Conservation (phyloP, 306 rosid species). For the Quercus robur region DNA sequence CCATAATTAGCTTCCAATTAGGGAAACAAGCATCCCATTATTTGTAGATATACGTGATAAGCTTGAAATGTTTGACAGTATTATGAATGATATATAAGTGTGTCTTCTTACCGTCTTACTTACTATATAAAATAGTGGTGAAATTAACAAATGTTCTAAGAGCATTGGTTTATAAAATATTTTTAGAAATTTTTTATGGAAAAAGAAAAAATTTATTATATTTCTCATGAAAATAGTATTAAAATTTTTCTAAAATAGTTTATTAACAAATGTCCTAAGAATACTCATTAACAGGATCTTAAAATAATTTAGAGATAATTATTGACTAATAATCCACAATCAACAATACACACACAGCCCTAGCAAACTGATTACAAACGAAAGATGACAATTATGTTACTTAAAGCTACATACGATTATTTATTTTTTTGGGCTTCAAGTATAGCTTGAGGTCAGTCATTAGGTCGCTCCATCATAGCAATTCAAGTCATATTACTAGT, state of each 20-base stretch:
- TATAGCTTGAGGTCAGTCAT: too few relatives aligned
- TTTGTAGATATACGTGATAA: slow-evolving; percentile 13
- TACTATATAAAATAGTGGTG: too few relatives aligned
- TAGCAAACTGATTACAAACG: slow-evolving; percentile 10
- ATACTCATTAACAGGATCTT: too few relatives aligned
- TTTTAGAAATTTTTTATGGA: too few relatives aligned
- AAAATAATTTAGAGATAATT: slow-evolving; percentile 24
- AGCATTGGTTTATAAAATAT: too few relatives aligned
- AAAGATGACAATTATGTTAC: slow-evolving; percentile 15
- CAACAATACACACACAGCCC: neutral
- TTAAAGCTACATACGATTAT: slow-evolving; percentile 1
- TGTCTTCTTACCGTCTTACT: neutral
- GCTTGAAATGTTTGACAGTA: slow-evolving; percentile 34
- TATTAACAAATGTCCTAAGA: too few relatives aligned
- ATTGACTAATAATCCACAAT: slow-evolving; percentile 40
- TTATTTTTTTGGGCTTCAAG: too few relatives aligned
- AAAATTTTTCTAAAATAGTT: too few relatives aligned
- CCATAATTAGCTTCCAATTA: slow-evolving; percentile 31
- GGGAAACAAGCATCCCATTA: slow-evolving; percentile 31
- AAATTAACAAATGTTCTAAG: too few relatives aligned
- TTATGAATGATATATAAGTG: slow-evolving; percentile 25
- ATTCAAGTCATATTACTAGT: neutral
- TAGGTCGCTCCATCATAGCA: neutral
- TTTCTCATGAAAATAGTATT: too few relatives aligned
- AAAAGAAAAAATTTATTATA: too few relatives aligned